These are phyloP conservation scores for Collybia sordida DNA, from an alignment of 768 basidiomycete genomes.

Conservation along the genomic window DNA sequence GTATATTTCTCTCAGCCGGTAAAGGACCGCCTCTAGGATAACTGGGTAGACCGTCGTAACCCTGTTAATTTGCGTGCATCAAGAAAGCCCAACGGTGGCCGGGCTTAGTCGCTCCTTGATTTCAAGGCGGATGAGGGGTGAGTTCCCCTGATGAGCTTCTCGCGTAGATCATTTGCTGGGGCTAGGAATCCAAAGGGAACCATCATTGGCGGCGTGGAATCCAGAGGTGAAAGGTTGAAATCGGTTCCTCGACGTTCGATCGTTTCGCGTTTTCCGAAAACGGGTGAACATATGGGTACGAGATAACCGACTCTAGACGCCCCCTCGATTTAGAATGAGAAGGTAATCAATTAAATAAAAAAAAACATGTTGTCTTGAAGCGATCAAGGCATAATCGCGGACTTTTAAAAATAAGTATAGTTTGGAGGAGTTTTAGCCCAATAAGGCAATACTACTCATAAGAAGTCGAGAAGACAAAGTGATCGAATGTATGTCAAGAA, in stretches of 20 bases:
- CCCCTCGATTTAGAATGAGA: slow-evolving; percentile 7
- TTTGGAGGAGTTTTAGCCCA: slow-evolving; percentile 10
- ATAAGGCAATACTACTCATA: slow-evolving; percentile 1
- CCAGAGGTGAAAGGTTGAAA: no score
- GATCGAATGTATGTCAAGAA: not conserved
- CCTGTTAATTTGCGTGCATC: not conserved
- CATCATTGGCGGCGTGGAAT: no score
- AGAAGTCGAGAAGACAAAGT: slow-evolving; percentile 1
- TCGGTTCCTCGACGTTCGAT: slow-evolving; percentile 1
- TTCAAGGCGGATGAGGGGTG: not conserved
- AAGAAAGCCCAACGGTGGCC: not conserved
- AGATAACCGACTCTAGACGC: not conserved
- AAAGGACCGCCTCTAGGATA: no score
- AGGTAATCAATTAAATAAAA: not conserved
- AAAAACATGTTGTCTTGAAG: slow-evolving; percentile 1
- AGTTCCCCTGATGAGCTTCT: not conserved
- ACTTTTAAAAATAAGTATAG: slow-evolving; percentile 11
- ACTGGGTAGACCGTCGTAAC: no score
- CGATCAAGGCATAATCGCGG: slow-evolving; percentile 11
- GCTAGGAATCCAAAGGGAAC: not conserved
- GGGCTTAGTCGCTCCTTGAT: not conserved
- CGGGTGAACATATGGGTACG: not conserved
- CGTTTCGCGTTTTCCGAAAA: not conserved
- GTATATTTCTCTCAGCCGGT: no score
- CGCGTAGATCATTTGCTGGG: not conserved